Evolutionary conservation across 768 basidiomycete species (phyloP), one percentile per base, ranked within the genome.

Genomic region (Leccinellum albellum): DNA sequence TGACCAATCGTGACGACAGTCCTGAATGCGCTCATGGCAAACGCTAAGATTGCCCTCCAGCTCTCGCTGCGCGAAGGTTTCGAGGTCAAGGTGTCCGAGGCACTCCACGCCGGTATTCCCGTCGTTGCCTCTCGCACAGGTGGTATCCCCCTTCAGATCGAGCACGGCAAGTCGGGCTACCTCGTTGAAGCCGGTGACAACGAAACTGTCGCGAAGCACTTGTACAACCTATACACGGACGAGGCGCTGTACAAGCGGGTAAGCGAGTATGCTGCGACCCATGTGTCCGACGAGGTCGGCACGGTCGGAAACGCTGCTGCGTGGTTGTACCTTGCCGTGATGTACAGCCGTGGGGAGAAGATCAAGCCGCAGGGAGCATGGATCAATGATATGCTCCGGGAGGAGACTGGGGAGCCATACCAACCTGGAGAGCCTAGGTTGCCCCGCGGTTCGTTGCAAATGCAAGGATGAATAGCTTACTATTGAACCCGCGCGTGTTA

Each of bases 31-130:
- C 80, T 97, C 64, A 83, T 97, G 82, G 86, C 89, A 52, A 95
- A 94, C 63, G 82, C 91, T 46, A 87, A 90, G 76, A 87, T 95
- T 56, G 94, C 91, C 4, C 82, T 93, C 50, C 95, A 98, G 72
- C 84, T 98, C 46, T 94, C 91, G 51, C 88, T 89, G 46, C 88
- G 94, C 56, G 95, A 98, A 75, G 95, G 95, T 28, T 98, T 97
- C 75, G 95, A 98, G 69, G 92, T 98, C 74, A 98, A 98, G 73
- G 94, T 95, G 50, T 94, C 92, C 48, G 92, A 96, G 75, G 92
- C 91, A n/a, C 79, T 98, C 52, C 91, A 95, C 73, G 85, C 91
- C 29, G 89, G 89, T 58, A 89, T 89, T 61, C 94, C 94, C 31
- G 80, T 95, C 66, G 82, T 98, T 65, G 91, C 91, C 8, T 86